Percentiles rank a stretch among this genome's conserved stretches.
Evolutionary conservation across 371 early-diverging fungal genomes (phyloP).

Genomic region (Mycotypha africana): DNA sequence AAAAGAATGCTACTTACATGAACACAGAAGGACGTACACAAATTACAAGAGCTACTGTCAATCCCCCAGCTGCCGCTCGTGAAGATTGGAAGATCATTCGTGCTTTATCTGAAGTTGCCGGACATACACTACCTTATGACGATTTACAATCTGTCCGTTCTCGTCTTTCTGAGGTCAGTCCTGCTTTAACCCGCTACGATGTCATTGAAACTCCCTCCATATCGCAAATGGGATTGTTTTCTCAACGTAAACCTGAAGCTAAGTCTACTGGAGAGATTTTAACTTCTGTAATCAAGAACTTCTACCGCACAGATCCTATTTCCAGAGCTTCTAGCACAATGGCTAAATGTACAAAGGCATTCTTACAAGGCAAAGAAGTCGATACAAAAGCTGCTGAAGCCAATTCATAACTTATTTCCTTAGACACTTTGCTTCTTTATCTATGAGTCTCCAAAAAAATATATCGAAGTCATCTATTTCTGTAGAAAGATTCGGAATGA

Average conservation of each 20-base stretch:
- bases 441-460: too few species aligned
- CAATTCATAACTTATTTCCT: too few species aligned
- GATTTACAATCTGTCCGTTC: slow-evolving; percentile 75
- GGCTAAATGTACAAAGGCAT: slow-evolving; percentile 88
- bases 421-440: too few species aligned
- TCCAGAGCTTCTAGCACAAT: slow-evolving; percentile 92
- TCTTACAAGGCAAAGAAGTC: slow-evolving; percentile 30
- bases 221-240: slow-evolving; percentile 56
- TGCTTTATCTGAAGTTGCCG: slow-evolving; percentile 89
- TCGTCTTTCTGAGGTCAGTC: slow-evolving; percentile 85
- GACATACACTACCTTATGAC: slow-evolving; percentile 86
- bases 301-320: slow-evolving; percentile 93
- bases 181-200: slow-evolving; percentile 76
- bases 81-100: slow-evolving; percentile 98
- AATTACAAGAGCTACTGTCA: slow-evolving; percentile 88
- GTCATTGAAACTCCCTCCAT: slow-evolving; percentile 57
- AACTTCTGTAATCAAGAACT: slow-evolving; percentile 72
- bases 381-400: too few species aligned
- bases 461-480: too few species aligned
- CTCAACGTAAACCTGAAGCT: slow-evolving; percentile 43
- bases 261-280: slow-evolving; percentile 41
- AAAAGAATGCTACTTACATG: slow-evolving; percentile 87
- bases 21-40: slow-evolving; percentile 97
- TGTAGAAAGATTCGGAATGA: too few species aligned
- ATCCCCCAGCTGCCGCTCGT: slow-evolving; percentile 87